Conservation (phyloP, 2,329 filamentous ascomycete genomes). For the Penicillium vulpinum region DNA sequence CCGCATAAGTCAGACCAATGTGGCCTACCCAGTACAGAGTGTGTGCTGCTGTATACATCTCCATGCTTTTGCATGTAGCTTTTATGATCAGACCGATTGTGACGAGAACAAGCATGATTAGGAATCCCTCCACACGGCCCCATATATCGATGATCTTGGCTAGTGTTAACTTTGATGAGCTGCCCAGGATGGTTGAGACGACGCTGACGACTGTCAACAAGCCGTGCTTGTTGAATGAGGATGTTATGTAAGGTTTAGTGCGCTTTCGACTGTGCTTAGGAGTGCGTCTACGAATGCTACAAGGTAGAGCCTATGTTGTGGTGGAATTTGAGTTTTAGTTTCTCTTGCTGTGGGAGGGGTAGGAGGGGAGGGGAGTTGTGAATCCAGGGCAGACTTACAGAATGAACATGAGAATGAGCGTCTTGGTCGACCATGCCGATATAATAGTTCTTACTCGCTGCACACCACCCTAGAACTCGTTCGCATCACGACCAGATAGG, state of each 20-base stretch:
- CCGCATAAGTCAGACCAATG: constrained; percentile 56
- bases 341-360: neutral
- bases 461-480: constrained; percentile 7
- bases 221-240: constrained; percentile 6
- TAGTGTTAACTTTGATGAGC: constrained; percentile 9
- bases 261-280: neutral
- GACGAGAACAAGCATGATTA: constrained; percentile 8
- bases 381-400: neutral
- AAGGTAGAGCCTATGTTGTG: constrained; percentile 3
- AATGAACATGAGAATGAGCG: constrained; percentile 9
- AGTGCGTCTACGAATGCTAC: constrained; percentile 11
- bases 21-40: constrained; percentile 55
- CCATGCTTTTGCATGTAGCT: constrained; percentile 9
- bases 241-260: constrained; percentile 9
- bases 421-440: constrained; percentile 5
- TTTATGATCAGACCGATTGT: constrained; percentile 11
- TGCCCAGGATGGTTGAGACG: constrained; percentile 11
- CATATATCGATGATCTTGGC: constrained; percentile 13
- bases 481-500: neutral
- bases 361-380: neutral
- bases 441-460: constrained; percentile 11
- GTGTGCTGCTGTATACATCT: constrained; percentile 10
- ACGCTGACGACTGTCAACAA: constrained; percentile 10
- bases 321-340: neutral
- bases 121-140: constrained; percentile 11